phyloP scores from a whole-genome alignment of 208 protist genomes.

The Trypanosoma lewisi region DNA sequence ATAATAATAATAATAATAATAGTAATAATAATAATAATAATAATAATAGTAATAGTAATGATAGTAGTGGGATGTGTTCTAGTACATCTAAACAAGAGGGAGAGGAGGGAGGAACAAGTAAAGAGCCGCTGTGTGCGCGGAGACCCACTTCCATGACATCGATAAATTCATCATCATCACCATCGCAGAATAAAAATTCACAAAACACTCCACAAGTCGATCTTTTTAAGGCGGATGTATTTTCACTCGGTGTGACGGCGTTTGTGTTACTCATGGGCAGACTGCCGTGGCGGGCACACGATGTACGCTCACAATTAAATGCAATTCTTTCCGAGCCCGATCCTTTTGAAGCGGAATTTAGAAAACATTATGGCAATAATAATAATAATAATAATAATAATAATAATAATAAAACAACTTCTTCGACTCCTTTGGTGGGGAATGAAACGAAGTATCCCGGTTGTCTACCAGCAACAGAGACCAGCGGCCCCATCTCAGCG shows the following conservation, averaged over 20 bases:
- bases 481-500: conserved; percentile 30
- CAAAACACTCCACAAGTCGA: conserved; percentile 26
- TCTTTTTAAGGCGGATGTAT: conserved; percentile 73
- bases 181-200: not conserved
- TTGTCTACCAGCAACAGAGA: conserved; percentile 10
- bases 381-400: not conserved
- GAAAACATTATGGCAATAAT: conserved; percentile 26
- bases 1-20: no score
- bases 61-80: no score
- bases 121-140: no score
- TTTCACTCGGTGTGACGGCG: conserved; percentile 60
- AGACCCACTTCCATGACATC: no score
- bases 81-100: no score
- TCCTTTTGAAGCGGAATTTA: conserved; percentile 45
- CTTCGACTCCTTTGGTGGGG: not conserved
- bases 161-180: not conserved
- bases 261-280: conserved; percentile 65
- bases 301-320: conserved; percentile 39
- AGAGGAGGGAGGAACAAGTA: no score
- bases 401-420: not conserved
- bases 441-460: not conserved
- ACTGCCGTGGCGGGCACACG: conserved; percentile 51
- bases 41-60: no score
- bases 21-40: no score
- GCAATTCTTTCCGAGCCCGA: conserved; percentile 47